Evolutionary conservation across 495 filamentous ascomycete genomes (phyloP), one percentile per base, ranked within the genome.

Genomic region (Cudoniella acicularis): DNA sequence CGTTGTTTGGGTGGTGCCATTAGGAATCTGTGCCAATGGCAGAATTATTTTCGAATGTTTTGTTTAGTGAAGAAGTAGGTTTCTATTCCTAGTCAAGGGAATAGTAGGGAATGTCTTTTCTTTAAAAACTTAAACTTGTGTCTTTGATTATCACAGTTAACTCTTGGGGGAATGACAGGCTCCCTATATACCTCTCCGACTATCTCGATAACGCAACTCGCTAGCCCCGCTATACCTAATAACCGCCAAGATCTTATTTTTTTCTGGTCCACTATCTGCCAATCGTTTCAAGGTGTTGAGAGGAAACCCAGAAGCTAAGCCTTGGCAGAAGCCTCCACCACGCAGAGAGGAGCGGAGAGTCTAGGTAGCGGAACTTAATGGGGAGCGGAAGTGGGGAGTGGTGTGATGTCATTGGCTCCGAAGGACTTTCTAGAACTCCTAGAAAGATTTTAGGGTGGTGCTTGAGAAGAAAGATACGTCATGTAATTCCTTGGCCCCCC

Each of bases 51-150:
- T n/a, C n/a, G n/a, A n/a, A n/a, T n/a, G n/a, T n/a, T n/a, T n/a
- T n/a, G n/a, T n/a, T n/a, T n/a, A n/a, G n/a, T n/a, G n/a, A n/a
- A n/a, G n/a, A n/a, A n/a, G n/a, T n/a, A n/a, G n/a, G n/a, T n/a
- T 18, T 64, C 62, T 64, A 64, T 64, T 61, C 58, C 58, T 64
- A 64, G 49, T 64, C 62, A 58, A 64, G 58, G 53, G 49, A 64
- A 64, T 64, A 64, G 58, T 61, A 64, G 54, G 62, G 62, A 64
- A 56, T 60, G 61, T 64, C 8, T 52, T 18, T 20, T 20, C 21
- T 22, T 20, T 20, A 18, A 54, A 16, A 13, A 61, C 13, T 42
- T 17, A 24, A 6, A 47, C 11, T 48, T 21, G 17, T 47, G 20
- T 36, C 30, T 36, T 36, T 36, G 6, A 36, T 4, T 36, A 36